Conservation (phyloP, 2,329 filamentous ascomycete species). For the Amauroascus niger region DNA sequence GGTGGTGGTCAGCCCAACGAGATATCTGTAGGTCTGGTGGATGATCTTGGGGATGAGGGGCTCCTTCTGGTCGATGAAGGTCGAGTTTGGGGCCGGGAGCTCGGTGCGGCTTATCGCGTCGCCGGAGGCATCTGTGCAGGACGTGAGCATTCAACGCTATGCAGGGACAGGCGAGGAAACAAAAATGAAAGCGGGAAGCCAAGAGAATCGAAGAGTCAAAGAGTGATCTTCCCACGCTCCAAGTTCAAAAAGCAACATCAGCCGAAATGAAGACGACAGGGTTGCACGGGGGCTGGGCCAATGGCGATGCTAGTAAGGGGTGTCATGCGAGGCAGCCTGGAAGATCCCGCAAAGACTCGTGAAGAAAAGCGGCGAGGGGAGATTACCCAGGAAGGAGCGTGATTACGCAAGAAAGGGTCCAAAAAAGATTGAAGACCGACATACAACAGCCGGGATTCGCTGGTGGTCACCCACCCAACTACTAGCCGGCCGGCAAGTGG, state of each 20-base stretch:
- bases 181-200: too few relatives aligned
- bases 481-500: too few relatives aligned
- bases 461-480: too few relatives aligned
- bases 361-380: not conserved
- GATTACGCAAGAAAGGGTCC: not conserved
- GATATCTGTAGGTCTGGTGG: conserved; percentile 68
- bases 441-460: not conserved
- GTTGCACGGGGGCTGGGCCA: not conserved
- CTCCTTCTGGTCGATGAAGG: conserved; percentile 46
- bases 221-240: too few relatives aligned
- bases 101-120: conserved; percentile 59
- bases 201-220: too few relatives aligned
- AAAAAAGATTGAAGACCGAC: not conserved
- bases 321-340: not conserved
- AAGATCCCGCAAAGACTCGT: not conserved
- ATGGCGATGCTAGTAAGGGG: not conserved
- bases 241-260: too few relatives aligned
- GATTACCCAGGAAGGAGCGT: not conserved
- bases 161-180: too few relatives aligned
- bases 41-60: conserved; percentile 67
- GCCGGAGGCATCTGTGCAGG: conserved; percentile 53
- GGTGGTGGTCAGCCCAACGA: too few relatives aligned
- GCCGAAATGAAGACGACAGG: too few relatives aligned
- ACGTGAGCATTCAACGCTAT: too few relatives aligned
- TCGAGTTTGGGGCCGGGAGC: conserved; percentile 55